Evolutionary conservation across 78 protist species (phyloP).

Genomic region (Neovahlkampfia damariscottae): DNA sequence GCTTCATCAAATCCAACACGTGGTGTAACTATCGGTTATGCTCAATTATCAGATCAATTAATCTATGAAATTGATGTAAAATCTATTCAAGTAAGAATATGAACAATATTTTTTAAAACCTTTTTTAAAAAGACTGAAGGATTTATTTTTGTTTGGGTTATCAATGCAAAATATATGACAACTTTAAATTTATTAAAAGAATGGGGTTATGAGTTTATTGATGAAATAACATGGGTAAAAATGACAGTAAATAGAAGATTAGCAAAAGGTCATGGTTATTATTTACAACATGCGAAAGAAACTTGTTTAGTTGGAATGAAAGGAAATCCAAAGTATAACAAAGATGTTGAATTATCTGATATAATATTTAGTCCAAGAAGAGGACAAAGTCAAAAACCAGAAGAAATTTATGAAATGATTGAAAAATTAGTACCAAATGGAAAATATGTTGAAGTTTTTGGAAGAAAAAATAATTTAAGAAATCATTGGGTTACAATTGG

Average conservation of each 20-base stretch:
- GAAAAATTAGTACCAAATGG: slow-evolving; percentile 51
- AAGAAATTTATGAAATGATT: slow-evolving; percentile 39
- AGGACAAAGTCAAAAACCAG: slow-evolving; percentile 60
- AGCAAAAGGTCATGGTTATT: slow-evolving; percentile 55
- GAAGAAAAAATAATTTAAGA: slow-evolving; percentile 39
- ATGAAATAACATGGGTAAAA: slow-evolving; percentile 48
- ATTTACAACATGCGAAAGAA: slow-evolving; percentile 63
- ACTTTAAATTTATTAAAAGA: slow-evolving; percentile 26
- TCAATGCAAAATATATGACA: slow-evolving; percentile 30
- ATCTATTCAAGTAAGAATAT: slow-evolving; percentile 12
- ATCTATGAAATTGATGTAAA: slow-evolving; percentile 33
- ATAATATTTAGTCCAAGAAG: slow-evolving; percentile 30
- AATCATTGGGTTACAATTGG: slow-evolving; percentile 59
- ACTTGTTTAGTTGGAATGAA: slow-evolving; percentile 52
- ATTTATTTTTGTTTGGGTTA: slow-evolving; percentile 59
- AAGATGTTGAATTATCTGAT: slow-evolving; percentile 12
- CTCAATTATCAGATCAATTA: slow-evolving; percentile 24
- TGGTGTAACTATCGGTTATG: slow-evolving; percentile 58
- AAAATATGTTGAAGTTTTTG: slow-evolving; percentile 50
- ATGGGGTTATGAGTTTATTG: slow-evolving; percentile 60
- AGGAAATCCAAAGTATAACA: neutral
- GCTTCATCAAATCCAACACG: slow-evolving; percentile 47
- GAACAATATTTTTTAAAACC: too few species aligned
- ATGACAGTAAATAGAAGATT: slow-evolving; percentile 41
- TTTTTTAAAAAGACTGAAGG: too few species aligned